These are phyloP conservation scores for Blastocrithidia nonstop DNA, from an alignment of 208 protist genomes.

Conservation along the genomic window DNA sequence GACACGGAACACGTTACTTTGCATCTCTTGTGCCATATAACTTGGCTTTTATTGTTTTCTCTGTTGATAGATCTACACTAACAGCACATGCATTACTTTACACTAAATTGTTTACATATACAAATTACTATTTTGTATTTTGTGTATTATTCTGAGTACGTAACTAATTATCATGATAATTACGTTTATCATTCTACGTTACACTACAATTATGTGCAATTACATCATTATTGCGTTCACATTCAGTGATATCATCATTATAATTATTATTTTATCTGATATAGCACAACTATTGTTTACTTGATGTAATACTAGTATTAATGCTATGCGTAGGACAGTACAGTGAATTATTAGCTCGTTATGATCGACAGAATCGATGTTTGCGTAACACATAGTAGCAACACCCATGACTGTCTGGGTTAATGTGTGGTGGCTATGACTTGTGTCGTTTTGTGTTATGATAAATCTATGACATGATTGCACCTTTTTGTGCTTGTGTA, in stretches of 20 bases:
- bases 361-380: slow-evolving; percentile 47
- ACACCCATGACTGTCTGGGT: slow-evolving; percentile 32
- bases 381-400: slow-evolving; percentile 50
- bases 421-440: slow-evolving; percentile 10
- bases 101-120: too few relatives aligned
- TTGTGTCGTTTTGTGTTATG: slow-evolving; percentile 9
- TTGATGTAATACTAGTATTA: neutral
- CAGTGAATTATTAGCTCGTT: slow-evolving; percentile 13
- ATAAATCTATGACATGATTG: too few relatives aligned
- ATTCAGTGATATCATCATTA: neutral
- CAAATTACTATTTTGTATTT: neutral
- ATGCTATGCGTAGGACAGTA: slow-evolving; percentile 47
- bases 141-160: neutral
- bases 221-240: neutral
- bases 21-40: neutral
- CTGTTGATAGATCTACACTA: too few relatives aligned
- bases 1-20: slow-evolving; percentile 47
- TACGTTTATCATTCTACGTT: neutral
- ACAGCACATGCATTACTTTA: too few relatives aligned
- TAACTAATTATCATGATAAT: neutral
- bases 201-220: neutral
- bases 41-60: neutral
- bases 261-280: too few relatives aligned
- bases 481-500: too few relatives aligned
- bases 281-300: too few relatives aligned